A percentile compares a stretch with the other conserved stretches of the same genome.
Conservation (phyloP, 192 early-diverging fungal genomes). For the Linnemannia elongata region DNA sequence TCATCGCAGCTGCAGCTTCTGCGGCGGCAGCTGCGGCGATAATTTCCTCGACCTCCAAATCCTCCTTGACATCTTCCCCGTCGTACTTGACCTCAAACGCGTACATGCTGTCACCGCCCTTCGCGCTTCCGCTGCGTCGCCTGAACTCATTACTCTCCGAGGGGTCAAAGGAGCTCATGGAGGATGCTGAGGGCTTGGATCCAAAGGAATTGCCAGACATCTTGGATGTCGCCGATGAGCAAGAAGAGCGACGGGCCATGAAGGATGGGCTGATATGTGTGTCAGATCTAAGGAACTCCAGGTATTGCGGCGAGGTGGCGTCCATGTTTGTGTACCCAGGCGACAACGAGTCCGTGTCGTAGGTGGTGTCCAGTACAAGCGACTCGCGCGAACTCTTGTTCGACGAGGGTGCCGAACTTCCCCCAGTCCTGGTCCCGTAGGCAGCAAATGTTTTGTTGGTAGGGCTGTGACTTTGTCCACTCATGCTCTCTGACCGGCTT, state of each 20-base stretch:
- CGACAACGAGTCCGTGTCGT: not conserved
- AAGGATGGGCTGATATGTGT: not conserved
- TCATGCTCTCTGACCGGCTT: conserved; percentile 30
- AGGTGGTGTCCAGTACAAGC: not conserved
- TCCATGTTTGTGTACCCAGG: not conserved
- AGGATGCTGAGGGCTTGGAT: conserved; percentile 22
- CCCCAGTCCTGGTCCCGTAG: not conserved
- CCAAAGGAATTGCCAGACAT: conserved; percentile 11
- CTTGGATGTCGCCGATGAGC: conserved; percentile 20
- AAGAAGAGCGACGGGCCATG: conserved; percentile 25
- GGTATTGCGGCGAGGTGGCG: conserved; percentile 9
- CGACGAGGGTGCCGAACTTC: conserved; percentile 2
- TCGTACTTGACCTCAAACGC: conserved; percentile 19
- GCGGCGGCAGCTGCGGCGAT: not conserved
- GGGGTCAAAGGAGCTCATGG: not conserved
- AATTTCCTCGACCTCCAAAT: not conserved
- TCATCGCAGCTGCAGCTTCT: not conserved
- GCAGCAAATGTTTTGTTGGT: not conserved
- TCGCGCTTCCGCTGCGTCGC: not conserved
- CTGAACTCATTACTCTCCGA: not conserved
- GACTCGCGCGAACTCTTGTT: conserved; percentile 37
- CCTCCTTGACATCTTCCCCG: conserved; percentile 9
- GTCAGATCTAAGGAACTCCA: conserved; percentile 16
- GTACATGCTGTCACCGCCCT: not conserved
- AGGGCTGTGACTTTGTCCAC: not conserved